Evolutionary conservation across 2,329 filamentous ascomycete genomes (phyloP), one percentile per base, ranked within the genome.

Genomic region (Zymoseptoria pseudotritici): DNA sequence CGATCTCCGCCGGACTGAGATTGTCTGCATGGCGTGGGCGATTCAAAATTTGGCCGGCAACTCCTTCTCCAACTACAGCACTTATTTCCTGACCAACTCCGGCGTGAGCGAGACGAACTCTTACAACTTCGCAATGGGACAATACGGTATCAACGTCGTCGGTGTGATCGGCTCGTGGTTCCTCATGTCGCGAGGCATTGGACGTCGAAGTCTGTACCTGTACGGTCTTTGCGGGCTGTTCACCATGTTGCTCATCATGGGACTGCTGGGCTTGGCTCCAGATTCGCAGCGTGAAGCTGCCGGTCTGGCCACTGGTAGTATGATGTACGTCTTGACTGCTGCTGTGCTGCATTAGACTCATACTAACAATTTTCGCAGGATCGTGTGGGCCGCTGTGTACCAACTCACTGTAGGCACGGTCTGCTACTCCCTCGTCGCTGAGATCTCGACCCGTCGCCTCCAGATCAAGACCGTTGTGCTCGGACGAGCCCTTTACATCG

Each of bases 381-480:
- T 94, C 36, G 75, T 86, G 58, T 94, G 88, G 88, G 87, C 91
- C 0, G 77, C 94, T 53, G 83, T 87, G 68, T 96, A 96, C 76
- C 90, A 96, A 72, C 80, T 93, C 54, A 89, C 90, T 0, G 91
- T 96, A 54, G 91, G 91, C 49, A 94, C 91, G 0, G 90, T 96
- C 7, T 91, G 88, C 74, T 96, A 95, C 76, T 94, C 90, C 0
- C 83, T 96, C 10, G 91, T 96, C 4, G 85, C 89, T 0, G 91
- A 96, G 73, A 76, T 96, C 21, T 91, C 90, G 0, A 91, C 90
- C 0, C 84, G 89, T 13, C 83, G 91, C 1, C 81, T 97, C 36
- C 88, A 92, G 71, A 92, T 95, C 78, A 96, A 96, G 79, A 96
- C 92, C 0, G 88, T 96, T 21, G 91, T 94, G 0, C 82, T 96